Percentiles rank a stretch among this genome's conserved stretches.
phyloP scores from a whole-genome alignment of 2,329 filamentous ascomycete genomes.

The Monosporascus sp. region DNA sequence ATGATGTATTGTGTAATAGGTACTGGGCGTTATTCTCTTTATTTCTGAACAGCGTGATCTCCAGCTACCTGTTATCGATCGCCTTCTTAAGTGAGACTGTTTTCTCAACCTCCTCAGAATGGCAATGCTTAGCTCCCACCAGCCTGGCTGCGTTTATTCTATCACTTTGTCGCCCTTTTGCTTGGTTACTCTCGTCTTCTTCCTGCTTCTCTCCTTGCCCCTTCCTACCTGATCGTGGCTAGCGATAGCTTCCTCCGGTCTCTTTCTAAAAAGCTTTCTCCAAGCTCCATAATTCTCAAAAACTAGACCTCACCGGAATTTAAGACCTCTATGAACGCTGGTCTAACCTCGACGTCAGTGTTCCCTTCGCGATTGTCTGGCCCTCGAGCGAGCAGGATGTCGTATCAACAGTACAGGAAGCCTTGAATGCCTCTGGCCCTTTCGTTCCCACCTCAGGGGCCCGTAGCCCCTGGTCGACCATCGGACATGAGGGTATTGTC shows the following conservation, averaged over 20 bases:
- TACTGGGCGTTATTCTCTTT: too few species aligned
- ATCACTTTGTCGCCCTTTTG: too few species aligned
- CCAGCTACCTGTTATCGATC: too few species aligned
- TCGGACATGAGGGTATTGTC: constrained; percentile 9
- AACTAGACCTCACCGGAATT: constrained; percentile 1
- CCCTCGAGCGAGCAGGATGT: constrained; percentile 3
- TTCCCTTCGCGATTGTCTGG: constrained; percentile 5
- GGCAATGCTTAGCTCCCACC: too few species aligned
- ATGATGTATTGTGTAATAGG: too few species aligned
- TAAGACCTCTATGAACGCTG: constrained; percentile 2
- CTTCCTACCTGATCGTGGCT: too few species aligned
- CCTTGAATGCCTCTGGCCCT: constrained; percentile 4
- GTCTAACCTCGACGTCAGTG: constrained; percentile 2
- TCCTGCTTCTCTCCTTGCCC: too few species aligned
- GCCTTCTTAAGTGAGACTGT: too few species aligned
- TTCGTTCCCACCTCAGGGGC: constrained; percentile 8
- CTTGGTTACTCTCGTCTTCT: too few species aligned
- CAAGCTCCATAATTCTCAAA: not conserved
- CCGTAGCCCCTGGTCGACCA: constrained; percentile 12
- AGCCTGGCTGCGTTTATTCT: too few species aligned
- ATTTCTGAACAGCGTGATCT: too few species aligned
- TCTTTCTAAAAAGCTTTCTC: not conserved
- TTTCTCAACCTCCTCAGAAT: too few species aligned
- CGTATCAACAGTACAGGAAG: constrained; percentile 1
- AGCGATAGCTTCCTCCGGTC: not conserved